These are phyloP conservation scores for Russula ochroleuca DNA, from an alignment of 768 basidiomycete species.

Conservation along the genomic window DNA sequence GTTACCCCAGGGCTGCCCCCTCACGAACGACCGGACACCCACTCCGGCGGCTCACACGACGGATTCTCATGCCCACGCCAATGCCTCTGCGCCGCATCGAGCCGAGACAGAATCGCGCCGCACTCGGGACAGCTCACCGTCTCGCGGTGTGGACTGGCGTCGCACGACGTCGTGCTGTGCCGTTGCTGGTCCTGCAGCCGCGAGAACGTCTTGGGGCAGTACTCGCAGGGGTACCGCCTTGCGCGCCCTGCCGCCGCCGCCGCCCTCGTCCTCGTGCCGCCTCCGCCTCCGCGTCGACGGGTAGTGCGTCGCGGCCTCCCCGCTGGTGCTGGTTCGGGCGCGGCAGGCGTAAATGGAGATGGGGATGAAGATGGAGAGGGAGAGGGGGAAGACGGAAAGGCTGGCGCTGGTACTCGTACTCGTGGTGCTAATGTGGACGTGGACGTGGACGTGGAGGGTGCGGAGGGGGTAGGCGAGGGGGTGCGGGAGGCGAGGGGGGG, in stretches of 20 bases:
- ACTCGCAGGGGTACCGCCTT: slow-evolving; percentile 6
- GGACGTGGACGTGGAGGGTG: background rate
- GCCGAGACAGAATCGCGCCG: slow-evolving; percentile 9
- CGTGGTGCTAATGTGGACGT: no score
- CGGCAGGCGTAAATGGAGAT: background rate
- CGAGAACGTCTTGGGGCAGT: slow-evolving; percentile 13
- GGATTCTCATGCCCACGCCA: slow-evolving; percentile 22
- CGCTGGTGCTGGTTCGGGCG: no score
- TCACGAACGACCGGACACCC: no score
- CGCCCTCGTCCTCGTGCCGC: no score
- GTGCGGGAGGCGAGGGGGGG: background rate
- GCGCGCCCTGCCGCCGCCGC: background rate
- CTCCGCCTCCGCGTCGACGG: background rate
- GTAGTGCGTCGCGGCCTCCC: background rate
- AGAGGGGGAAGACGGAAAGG: background rate
- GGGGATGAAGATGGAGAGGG: background rate
- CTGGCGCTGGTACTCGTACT: background rate
- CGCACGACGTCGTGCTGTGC: slow-evolving; percentile 13
- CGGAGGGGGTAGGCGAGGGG: background rate
- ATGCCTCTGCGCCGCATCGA: slow-evolving; percentile 23
- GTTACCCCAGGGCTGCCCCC: no score
- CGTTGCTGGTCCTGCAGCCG: slow-evolving; percentile 22
- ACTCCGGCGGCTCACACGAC: background rate
- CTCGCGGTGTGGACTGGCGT: background rate
- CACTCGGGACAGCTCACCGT: slow-evolving; percentile 20